Evolutionary conservation across 805 yeast genomes (phyloP).

Genomic region (Candida quercuum): DNA sequence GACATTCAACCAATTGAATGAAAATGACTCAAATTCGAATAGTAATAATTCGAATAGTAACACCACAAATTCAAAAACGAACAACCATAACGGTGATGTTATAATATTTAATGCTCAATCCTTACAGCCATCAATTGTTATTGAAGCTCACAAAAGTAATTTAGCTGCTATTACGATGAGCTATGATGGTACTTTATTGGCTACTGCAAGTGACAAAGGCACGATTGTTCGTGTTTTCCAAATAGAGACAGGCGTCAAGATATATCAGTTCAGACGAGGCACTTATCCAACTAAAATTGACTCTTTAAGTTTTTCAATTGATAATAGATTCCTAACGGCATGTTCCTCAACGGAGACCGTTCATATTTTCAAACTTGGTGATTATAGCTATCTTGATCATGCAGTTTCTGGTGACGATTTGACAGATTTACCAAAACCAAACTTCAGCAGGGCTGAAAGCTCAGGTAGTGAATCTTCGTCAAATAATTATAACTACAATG

Average conservation of each 20-base stretch:
- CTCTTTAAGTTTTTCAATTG: conserved; percentile 69
- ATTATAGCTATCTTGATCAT: conserved; percentile 17
- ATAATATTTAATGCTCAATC: conserved; percentile 58
- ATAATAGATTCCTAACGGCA: conserved; percentile 70
- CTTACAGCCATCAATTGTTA: conserved; percentile 59
- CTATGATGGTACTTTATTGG: conserved; percentile 58
- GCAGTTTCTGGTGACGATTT: conserved; percentile 7
- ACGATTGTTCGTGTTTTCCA: conserved; percentile 69
- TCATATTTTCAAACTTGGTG: conserved; percentile 75
- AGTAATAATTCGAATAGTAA: conserved; percentile 2
- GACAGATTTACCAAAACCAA: conserved; percentile 8
- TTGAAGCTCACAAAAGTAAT: conserved; percentile 70
- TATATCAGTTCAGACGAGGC: conserved; percentile 73
- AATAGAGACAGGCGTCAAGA: conserved; percentile 54
- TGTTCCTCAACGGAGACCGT: conserved; percentile 88
- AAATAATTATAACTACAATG: not conserved
- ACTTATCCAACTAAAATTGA: conserved; percentile 78
- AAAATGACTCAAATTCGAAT: conserved; percentile 3
- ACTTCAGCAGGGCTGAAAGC: conserved; percentile 13
- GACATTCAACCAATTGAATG: conserved; percentile 3
- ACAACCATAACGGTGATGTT: conserved; percentile 52
- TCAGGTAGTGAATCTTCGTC: conserved; percentile 16
- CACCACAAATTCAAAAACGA: conserved; percentile 1
- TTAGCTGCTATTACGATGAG: conserved; percentile 61
- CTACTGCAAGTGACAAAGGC: conserved; percentile 75